Base-by-base conservation (phyloP, 768 basidiomycete species). In the Nidula microcarpa region DNA sequence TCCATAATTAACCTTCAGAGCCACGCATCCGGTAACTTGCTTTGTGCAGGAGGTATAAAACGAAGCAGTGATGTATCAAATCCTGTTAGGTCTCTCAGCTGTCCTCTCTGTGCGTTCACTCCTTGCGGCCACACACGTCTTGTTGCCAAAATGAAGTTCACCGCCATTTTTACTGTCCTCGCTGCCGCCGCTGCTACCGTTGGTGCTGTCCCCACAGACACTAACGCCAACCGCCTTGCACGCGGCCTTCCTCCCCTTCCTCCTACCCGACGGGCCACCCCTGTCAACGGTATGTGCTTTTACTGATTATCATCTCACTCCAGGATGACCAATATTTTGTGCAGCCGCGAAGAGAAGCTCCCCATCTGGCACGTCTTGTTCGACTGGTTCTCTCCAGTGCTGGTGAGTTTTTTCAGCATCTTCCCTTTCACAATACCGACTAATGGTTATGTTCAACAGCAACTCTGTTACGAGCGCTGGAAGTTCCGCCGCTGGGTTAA, bases 211-310 rank as follows among this genome's bases (percentile, higher is more conserved):
- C 56, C 62, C 33, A 7, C 51, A n/a, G 76, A 78, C 50, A 77
- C 79, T 47, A 85, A 85, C 50, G 82, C 75, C 0, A 55, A 74
- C 10, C 80, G 84, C 36, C 55, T 85, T 43, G 77, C 80, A 51
- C 80, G 79, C 16, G 82, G 84, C 9, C 65, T 85, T 4, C 62
- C 71, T 32, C 83, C 81, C 14, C 62, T 71, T 1, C 66, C 78
- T 1, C 83, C 82, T n/a, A 58, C 59, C 0, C 72, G 72, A 34
- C 69, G 74, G 30, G 70, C 56, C 1, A 70, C 74, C 0, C 67
- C 65, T 10, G 62, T 67, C 6, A 56, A 23, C 6, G 50, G 77
- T 78, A 51, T 47, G 70, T 69, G 4, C 9, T 0, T 13, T 30
- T 33, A 23, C 23, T 23, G 3, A 23, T 23, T 3, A 23, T 23